Conservation (phyloP, 805 yeast genomes). For the Saturnispora halmiae region DNA sequence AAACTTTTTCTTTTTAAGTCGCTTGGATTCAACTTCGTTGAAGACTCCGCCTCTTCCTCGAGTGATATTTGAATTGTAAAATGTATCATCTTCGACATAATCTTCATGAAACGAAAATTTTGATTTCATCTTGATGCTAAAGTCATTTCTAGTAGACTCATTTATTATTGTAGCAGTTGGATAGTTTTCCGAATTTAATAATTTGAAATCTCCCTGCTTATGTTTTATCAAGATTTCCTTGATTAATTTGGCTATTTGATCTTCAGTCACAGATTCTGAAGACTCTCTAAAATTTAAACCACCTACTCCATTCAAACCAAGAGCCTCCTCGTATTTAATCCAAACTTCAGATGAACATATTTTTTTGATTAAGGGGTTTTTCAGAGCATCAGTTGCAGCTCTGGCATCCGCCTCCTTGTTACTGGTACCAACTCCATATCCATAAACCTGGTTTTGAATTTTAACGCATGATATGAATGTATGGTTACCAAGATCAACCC, state of each 20-base stretch:
- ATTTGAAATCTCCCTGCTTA: constrained; percentile 9
- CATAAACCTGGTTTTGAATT: constrained; percentile 56
- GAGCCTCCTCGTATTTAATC: constrained; percentile 12
- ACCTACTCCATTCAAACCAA: constrained; percentile 12
- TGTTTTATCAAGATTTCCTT: constrained; percentile 11
- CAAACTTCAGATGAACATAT: constrained; percentile 12
- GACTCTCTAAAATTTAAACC: constrained; percentile 13
- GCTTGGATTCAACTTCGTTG: constrained; percentile 8
- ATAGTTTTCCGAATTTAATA: constrained; percentile 13
- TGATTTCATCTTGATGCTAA: constrained; percentile 2
- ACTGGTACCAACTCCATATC: constrained; percentile 60
- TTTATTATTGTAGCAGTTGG: constrained; percentile 8
- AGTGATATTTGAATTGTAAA: constrained; percentile 9
- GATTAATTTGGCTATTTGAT: constrained; percentile 7
- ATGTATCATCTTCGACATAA: not conserved
- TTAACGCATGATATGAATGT: constrained; percentile 41
- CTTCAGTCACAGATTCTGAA: not conserved
- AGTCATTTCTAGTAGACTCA: constrained; percentile 3
- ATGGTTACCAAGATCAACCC: constrained; percentile 24
- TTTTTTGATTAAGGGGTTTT: constrained; percentile 12
- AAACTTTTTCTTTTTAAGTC: constrained; percentile 2
- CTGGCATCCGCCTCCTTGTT: constrained; percentile 67
- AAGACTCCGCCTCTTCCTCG: constrained; percentile 16
- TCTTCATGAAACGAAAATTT: not conserved
- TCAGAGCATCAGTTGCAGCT: constrained; percentile 68